Conservation (phyloP, 2,329 filamentous ascomycete species). For the Biscogniauxia marginata region DNA sequence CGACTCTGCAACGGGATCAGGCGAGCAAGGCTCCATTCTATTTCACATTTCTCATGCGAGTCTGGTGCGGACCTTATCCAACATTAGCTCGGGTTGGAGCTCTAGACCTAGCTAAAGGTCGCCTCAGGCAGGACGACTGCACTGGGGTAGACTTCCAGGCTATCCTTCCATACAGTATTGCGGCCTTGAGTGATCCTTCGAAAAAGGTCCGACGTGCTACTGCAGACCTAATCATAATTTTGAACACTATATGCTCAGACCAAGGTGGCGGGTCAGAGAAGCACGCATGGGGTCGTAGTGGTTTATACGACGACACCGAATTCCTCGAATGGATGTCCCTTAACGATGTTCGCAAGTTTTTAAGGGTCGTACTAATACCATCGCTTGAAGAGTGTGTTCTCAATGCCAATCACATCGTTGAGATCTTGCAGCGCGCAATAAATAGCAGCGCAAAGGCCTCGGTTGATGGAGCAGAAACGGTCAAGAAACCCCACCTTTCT, state of each 20-base stretch:
- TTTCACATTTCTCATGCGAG: constrained; percentile 71
- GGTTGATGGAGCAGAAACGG: constrained; percentile 35
- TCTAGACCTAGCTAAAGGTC: constrained; percentile 60
- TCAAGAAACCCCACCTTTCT: constrained; percentile 55
- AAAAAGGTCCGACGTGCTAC: constrained; percentile 75
- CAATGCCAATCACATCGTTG: constrained; percentile 68
- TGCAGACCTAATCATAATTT: constrained; percentile 60
- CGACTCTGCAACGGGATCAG: constrained; percentile 52
- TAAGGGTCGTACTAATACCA: constrained; percentile 68
- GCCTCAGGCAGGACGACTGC: constrained; percentile 51
- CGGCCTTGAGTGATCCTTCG: constrained; percentile 72
- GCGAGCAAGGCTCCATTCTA: constrained; percentile 64
- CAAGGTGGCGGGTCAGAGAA: constrained; percentile 40
- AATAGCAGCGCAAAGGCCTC: constrained; percentile 43
- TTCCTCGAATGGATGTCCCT: constrained; percentile 57
- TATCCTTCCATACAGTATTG: constrained; percentile 77
- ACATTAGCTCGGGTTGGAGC: constrained; percentile 67
- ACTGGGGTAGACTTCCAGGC: constrained; percentile 67
- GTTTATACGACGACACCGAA: constrained; percentile 61
- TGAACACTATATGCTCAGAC: constrained; percentile 49
- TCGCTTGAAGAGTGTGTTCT: constrained; percentile 83
- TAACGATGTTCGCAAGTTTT: constrained; percentile 58
- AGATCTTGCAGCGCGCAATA: constrained; percentile 60
- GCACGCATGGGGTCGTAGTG: constrained; percentile 58
- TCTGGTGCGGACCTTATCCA: constrained; percentile 72